phyloP scores from a whole-genome alignment of 2,329 filamentous ascomycete species.

The Fusarium siculi region DNA sequence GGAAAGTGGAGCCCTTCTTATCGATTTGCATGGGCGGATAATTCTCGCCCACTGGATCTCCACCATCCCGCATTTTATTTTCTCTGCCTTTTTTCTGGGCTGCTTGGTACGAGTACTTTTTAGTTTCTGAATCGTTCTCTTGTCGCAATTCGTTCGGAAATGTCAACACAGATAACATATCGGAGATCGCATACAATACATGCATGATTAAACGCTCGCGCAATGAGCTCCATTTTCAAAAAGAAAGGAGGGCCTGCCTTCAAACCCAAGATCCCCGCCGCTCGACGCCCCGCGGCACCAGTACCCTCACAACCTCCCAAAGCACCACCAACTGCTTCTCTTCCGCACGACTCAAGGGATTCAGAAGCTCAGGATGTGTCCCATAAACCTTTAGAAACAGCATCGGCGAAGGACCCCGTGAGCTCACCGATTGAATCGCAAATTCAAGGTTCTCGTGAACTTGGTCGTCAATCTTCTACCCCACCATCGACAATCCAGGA shows the following conservation, averaged over 20 bases:
- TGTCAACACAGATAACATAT: constrained; percentile 29
- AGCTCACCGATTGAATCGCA: constrained; percentile 6
- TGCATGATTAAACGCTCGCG: constrained; percentile 41
- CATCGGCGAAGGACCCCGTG: background rate
- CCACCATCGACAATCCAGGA: constrained; percentile 37
- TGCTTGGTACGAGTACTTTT: constrained; percentile 36
- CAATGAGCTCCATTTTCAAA: constrained; percentile 75
- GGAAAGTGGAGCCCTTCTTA: constrained; percentile 41
- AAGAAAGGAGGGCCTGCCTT: constrained; percentile 72
- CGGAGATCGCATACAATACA: constrained; percentile 17
- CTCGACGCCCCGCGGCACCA: constrained; percentile 60
- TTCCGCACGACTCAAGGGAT: constrained; percentile 24
- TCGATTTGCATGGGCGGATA: constrained; percentile 50
- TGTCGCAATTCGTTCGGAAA: constrained; percentile 17
- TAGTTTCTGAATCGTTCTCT: constrained; percentile 8
- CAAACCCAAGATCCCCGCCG: constrained; percentile 73
- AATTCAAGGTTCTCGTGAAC: constrained; percentile 17
- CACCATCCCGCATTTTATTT: constrained; percentile 48
- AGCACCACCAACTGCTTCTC: constrained; percentile 22
- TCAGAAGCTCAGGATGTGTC: constrained; percentile 13
- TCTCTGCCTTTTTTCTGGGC: constrained; percentile 43
- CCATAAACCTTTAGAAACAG: constrained; percentile 3
- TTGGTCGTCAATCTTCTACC: constrained; percentile 36
- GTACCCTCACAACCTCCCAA: constrained; percentile 41
- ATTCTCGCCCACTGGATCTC: constrained; percentile 44